These are phyloP conservation scores for Globisporangium apiculatum DNA, from an alignment of 352 stramenopile species.

Conservation along the genomic window DNA sequence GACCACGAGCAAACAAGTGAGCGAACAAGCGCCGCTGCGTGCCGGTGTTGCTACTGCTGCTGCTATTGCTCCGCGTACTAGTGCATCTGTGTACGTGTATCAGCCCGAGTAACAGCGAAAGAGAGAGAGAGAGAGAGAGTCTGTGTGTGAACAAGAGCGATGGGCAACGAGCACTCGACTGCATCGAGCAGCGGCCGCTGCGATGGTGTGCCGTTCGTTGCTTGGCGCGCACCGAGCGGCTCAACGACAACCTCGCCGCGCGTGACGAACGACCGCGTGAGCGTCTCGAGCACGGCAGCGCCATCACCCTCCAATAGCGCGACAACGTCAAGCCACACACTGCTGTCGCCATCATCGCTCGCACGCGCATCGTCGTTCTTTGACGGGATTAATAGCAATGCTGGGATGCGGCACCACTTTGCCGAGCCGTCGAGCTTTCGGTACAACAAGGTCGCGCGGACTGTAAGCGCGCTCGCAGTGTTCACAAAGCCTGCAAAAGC, in stretches of 20 bases:
- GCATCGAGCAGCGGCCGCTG: conserved; percentile 16
- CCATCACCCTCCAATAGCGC: neutral
- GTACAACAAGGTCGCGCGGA: conserved; percentile 54
- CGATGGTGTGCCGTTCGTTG: conserved; percentile 67
- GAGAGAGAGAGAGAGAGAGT: too few species aligned
- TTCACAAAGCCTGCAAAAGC: conserved; percentile 62
- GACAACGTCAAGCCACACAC: neutral
- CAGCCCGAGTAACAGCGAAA: too few species aligned
- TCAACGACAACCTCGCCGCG: neutral
- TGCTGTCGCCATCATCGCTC: neutral
- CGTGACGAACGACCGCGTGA: conserved; percentile 1
- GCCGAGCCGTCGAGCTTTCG: conserved; percentile 78
- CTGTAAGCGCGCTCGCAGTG: conserved; percentile 40
- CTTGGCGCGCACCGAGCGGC: conserved; percentile 31
- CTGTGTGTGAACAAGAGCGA: conserved; percentile 3
- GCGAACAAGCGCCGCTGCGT: too few species aligned
- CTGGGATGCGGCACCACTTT: conserved; percentile 50
- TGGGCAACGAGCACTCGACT: conserved; percentile 58
- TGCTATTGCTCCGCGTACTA: too few species aligned
- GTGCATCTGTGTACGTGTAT: too few species aligned
- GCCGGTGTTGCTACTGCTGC: too few species aligned
- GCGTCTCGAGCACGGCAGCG: conserved; percentile 1
- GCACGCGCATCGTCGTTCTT: neutral
- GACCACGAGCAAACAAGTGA: too few species aligned
- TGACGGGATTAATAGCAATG: conserved; percentile 9